A percentile compares a stretch with the other conserved stretches of the same genome.
phyloP scores from a whole-genome alignment of 768 basidiomycete species.

The Solioccasus polychromus region DNA sequence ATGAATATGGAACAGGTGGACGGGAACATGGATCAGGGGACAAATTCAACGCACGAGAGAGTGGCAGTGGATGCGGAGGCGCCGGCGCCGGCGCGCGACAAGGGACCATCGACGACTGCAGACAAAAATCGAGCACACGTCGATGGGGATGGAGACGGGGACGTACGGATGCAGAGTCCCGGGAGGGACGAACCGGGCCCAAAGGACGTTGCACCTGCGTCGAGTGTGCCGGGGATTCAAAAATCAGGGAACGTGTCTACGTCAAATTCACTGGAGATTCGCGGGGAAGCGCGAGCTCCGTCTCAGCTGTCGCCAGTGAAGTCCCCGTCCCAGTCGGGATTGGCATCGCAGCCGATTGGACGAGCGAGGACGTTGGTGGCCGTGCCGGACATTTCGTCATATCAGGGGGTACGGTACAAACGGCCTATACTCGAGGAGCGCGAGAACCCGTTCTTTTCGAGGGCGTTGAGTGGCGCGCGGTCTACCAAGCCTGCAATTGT shows the following conservation, averaged over 20 bases:
- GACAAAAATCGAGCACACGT: background rate
- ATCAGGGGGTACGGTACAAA: constrained; percentile 21
- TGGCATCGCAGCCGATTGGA: background rate
- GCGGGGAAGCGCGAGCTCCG: too few species aligned
- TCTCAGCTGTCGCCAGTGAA: too few species aligned
- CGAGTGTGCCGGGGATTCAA: background rate
- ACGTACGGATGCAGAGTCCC: background rate
- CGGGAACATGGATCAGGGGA: background rate
- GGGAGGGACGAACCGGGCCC: constrained; percentile 19
- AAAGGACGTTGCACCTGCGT: background rate
- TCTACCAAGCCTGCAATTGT: background rate
- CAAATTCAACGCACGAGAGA: too few species aligned
- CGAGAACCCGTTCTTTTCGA: constrained; percentile 25
- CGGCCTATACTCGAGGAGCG: constrained; percentile 7
- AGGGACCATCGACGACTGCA: background rate
- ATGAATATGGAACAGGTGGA: constrained; percentile 19
- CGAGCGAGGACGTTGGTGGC: constrained; percentile 1
- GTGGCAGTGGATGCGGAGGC: background rate
- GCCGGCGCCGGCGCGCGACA: background rate
- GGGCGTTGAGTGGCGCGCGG: constrained; percentile 11
- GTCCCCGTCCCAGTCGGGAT: too few species aligned
- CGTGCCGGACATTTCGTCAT: constrained; percentile 26
- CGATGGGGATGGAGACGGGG: background rate
- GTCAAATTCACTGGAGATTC: too few species aligned
- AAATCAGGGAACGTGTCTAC: too few species aligned